Conservation (phyloP, 768 basidiomycete species). For the Boletus eberwhitei region DNA sequence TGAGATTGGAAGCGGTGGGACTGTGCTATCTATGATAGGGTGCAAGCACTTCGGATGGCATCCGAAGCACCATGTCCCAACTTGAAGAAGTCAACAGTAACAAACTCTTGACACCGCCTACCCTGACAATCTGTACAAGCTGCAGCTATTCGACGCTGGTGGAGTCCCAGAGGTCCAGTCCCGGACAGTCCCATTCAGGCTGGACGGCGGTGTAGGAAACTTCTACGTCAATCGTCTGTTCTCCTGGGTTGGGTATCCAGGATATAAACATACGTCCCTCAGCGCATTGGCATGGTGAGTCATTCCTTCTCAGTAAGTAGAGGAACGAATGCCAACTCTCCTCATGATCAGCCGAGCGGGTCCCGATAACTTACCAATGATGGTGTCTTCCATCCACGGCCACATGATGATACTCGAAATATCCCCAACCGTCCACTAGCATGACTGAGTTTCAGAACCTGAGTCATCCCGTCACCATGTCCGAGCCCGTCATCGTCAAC, state of each 20-base stretch:
- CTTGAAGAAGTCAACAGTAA: not conserved
- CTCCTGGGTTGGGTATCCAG: not conserved
- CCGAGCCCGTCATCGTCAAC: constrained; percentile 10
- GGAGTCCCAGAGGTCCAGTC: not conserved
- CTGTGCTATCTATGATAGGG: too few relatives aligned
- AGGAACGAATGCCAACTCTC: not conserved
- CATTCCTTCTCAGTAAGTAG: not conserved
- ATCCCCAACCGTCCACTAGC: not conserved
- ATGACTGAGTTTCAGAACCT: not conserved
- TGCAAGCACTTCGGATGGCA: too few relatives aligned
- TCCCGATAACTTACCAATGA: too few relatives aligned
- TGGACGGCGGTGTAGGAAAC: not conserved
- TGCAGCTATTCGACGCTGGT: too few relatives aligned
- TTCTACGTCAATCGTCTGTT: not conserved
- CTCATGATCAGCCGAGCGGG: too few relatives aligned
- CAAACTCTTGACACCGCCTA: not conserved
- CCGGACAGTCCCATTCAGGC: too few relatives aligned
- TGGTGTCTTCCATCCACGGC: not conserved
- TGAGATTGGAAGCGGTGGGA: too few relatives aligned
- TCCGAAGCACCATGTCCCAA: not conserved
- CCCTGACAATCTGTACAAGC: not conserved
- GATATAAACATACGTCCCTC: not conserved
- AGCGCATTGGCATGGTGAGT: not conserved
- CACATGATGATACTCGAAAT: not conserved
- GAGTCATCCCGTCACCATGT: constrained; percentile 15